Conservation (phyloP, 2,329 filamentous ascomycete species). For the Emergomyces pasteurianus region DNA sequence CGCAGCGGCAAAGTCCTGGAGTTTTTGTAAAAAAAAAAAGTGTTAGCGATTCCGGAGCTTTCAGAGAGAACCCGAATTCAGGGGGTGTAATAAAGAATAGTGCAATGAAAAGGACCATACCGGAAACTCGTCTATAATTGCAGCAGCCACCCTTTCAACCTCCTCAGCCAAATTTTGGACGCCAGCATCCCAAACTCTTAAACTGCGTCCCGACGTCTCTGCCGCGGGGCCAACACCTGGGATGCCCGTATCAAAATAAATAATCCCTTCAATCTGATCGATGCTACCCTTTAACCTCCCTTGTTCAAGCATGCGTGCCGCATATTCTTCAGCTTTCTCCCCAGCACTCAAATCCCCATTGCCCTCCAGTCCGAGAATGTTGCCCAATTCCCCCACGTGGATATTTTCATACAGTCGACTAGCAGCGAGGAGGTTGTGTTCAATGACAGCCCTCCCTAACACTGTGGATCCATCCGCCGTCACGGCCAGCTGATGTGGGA, state of each 20-base stretch:
- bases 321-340: constrained; percentile 79
- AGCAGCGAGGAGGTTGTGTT: constrained; percentile 85
- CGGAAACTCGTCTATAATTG: constrained; percentile 70
- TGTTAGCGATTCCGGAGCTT: constrained; percentile 1
- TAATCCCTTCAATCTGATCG: constrained; percentile 80
- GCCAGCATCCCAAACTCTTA: constrained; percentile 80
- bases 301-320: constrained; percentile 92
- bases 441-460: constrained; percentile 81
- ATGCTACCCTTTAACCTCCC: constrained; percentile 77
- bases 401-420: constrained; percentile 73
- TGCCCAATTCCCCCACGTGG: constrained; percentile 59
- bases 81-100: not conserved
- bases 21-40: too few relatives aligned
- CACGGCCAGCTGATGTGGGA: constrained; percentile 78
- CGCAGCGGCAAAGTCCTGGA: constrained; percentile 23
- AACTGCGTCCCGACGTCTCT: constrained; percentile 53
- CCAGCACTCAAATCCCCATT: constrained; percentile 36
- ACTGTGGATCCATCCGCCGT: constrained; percentile 89
- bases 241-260: constrained; percentile 68
- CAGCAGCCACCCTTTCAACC: constrained; percentile 73
- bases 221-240: constrained; percentile 51
- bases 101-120: constrained; percentile 34
- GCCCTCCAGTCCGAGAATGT: constrained; percentile 60
- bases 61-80: not conserved
- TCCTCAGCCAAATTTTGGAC: constrained; percentile 79